These are phyloP conservation scores for Ustilago tritici DNA, from an alignment of 1,284 basidiomycete species.

Conservation along the genomic window DNA sequence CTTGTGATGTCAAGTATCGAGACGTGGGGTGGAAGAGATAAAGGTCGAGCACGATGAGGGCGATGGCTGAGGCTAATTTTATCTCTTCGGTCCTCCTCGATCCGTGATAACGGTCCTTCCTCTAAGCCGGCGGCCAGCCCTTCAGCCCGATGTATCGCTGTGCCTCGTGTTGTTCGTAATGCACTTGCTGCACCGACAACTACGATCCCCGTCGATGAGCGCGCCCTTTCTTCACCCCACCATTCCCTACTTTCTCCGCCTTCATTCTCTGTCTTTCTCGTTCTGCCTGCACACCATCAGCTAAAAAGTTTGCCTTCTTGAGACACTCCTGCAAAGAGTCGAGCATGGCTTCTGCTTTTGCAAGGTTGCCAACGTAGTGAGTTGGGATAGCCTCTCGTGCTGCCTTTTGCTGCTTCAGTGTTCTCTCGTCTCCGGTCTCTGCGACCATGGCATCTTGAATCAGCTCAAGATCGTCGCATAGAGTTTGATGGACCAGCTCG, in stretches of 20 bases:
- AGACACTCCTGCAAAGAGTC: slow-evolving; percentile 22
- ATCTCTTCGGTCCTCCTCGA: not conserved
- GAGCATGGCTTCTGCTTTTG: slow-evolving; percentile 35
- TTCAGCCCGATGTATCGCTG: not conserved
- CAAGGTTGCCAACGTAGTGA: slow-evolving; percentile 31
- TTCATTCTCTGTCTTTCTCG: not conserved
- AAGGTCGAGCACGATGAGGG: not conserved
- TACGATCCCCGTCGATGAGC: not conserved
- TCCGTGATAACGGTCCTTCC: not conserved
- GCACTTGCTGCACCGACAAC: not conserved
- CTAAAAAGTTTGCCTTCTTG: slow-evolving; percentile 19
- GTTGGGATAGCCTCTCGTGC: slow-evolving; percentile 43
- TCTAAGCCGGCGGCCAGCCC: not conserved
- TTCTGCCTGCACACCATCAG: slow-evolving; percentile 13
- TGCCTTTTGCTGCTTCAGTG: slow-evolving; percentile 42
- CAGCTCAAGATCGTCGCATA: slow-evolving; percentile 41
- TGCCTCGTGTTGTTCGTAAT: not conserved
- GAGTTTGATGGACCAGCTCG: slow-evolving; percentile 31
- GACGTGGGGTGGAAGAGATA: slow-evolving; percentile 5
- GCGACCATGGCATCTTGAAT: slow-evolving; percentile 38
- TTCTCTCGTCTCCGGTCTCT: slow-evolving; percentile 33
- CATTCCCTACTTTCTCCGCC: slow-evolving; percentile 6
- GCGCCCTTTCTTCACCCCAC: not conserved
- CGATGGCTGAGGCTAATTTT: slow-evolving; percentile 4
- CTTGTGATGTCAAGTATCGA: not conserved